These are phyloP conservation scores for Leucosporidium scottii DNA, from an alignment of 768 basidiomycete genomes.

Conservation along the genomic window DNA sequence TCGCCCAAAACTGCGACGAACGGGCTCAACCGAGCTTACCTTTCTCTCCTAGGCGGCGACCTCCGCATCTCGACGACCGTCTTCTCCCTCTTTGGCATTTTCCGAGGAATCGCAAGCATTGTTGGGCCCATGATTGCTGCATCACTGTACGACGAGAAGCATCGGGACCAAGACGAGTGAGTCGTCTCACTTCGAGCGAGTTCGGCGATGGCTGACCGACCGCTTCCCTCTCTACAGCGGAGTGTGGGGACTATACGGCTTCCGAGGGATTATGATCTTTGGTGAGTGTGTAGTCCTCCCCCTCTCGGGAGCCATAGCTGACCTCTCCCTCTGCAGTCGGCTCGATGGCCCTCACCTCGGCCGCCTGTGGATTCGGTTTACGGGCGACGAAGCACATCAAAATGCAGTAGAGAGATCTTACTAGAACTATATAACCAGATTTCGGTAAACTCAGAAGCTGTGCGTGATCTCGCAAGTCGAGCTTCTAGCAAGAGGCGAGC, in stretches of 20 bases:
- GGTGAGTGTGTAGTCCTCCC: neutral
- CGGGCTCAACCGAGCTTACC: neutral
- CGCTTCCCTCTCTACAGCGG: neutral
- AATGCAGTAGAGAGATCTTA: no score
- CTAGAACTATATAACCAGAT: no score
- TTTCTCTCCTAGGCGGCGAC: neutral
- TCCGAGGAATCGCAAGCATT: conserved; percentile 12
- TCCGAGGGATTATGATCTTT: neutral
- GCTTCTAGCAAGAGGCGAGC: no score
- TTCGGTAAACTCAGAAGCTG: no score
- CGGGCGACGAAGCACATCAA: no score
- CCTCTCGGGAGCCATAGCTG: neutral
- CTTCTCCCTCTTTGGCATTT: conserved; percentile 20
- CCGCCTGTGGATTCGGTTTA: no score
- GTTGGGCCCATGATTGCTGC: conserved; percentile 20
- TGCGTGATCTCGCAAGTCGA: no score
- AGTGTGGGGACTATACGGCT: neutral
- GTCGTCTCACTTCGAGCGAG: neutral
- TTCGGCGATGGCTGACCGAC: neutral
- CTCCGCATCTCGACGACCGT: conserved; percentile 11
- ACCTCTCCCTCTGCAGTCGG: no score
- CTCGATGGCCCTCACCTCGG: no score
- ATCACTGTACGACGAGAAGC: conserved; percentile 6
- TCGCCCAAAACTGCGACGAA: neutral
- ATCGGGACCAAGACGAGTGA: neutral